Evolutionary conservation across 2,329 filamentous ascomycete species (phyloP).

Genomic region (Magnaporthiopsis rhizophila): DNA sequence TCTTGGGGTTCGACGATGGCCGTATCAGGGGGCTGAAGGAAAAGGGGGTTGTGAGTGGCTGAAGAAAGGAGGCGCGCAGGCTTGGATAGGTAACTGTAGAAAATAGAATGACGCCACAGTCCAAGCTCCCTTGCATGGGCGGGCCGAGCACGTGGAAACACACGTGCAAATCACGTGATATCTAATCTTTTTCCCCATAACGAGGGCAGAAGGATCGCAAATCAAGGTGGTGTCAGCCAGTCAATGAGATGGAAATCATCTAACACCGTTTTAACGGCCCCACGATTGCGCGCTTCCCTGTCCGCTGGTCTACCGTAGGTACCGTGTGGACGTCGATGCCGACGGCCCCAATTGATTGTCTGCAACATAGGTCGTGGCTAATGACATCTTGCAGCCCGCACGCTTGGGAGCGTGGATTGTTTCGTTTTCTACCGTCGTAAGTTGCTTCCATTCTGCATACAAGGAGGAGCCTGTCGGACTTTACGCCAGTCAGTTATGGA

Average conservation of each 20-base stretch:
- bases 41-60: constrained; percentile 53
- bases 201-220: not conserved
- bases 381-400: not conserved
- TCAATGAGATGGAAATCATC: not conserved
- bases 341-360: not conserved
- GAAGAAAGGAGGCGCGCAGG: too few relatives aligned
- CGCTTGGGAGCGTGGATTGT: not conserved
- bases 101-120: not conserved
- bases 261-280: not conserved
- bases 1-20: constrained; percentile 51
- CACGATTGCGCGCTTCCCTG: not conserved
- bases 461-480: not conserved
- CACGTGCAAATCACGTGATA: constrained; percentile 10
- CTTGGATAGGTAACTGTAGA: not conserved
- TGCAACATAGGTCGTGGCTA: not conserved
- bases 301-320: not conserved
- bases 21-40: constrained; percentile 56
- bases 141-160: not conserved
- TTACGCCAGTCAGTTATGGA: not conserved
- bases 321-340: not conserved
- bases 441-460: not conserved
- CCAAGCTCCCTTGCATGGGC: not conserved
- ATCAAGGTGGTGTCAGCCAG: too few relatives aligned
- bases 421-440: not conserved
- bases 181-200: not conserved